Percentiles rank a stretch among this genome's conserved stretches.
These are phyloP conservation scores for Cercospora zeae-maydis DNA, from an alignment of 2,329 filamentous ascomycete genomes.

Conservation along the genomic window DNA sequence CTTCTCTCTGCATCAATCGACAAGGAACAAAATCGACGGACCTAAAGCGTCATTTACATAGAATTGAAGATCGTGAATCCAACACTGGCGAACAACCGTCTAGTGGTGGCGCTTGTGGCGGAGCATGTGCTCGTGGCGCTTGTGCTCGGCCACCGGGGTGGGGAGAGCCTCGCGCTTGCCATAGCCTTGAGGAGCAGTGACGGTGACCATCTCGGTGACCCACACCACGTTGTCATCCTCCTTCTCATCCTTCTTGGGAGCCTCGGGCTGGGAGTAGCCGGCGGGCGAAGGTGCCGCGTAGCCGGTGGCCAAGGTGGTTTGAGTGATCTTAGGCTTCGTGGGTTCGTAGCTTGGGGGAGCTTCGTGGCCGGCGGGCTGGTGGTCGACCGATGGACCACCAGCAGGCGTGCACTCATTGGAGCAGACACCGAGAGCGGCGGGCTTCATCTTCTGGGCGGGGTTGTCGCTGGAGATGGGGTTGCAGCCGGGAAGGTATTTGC, in stretches of 20 bases:
- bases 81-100: background rate
- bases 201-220: constrained; percentile 17
- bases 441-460: constrained; percentile 28
- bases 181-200: constrained; percentile 10
- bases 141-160: constrained; percentile 6
- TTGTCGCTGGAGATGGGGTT: constrained; percentile 51
- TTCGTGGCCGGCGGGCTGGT: constrained; percentile 3
- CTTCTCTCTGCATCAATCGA: background rate
- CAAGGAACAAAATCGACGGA: background rate
- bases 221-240: constrained; percentile 11
- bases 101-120: constrained; percentile 11
- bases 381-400: constrained; percentile 3
- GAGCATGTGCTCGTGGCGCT: constrained; percentile 15
- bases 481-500: constrained; percentile 54
- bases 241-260: constrained; percentile 4
- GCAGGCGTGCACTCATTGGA: constrained; percentile 19
- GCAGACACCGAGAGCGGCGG: constrained; percentile 22
- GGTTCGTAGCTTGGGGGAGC: background rate
- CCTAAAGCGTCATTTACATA: background rate
- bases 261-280: constrained; percentile 1
- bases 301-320: background rate
- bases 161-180: constrained; percentile 16
- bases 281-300: constrained; percentile 10
- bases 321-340: background rate
- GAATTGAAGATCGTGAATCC: background rate